A percentile compares a stretch with the other conserved stretches of the same genome.
phyloP scores from a whole-genome alignment of 2,329 filamentous ascomycete species.

The Apiospora arundinis region DNA sequence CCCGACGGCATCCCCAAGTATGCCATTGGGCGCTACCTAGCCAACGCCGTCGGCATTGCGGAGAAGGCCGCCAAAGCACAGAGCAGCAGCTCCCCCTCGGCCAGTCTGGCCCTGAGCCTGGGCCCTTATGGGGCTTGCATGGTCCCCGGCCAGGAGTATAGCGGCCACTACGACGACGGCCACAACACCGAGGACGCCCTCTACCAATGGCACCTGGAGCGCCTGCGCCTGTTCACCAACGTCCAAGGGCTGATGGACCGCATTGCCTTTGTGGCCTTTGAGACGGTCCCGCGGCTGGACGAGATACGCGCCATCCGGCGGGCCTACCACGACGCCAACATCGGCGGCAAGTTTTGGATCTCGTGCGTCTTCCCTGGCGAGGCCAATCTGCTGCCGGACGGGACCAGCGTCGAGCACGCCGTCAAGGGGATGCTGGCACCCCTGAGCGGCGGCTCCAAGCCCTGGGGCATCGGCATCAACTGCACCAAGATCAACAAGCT shows the following conservation, averaged over 20 bases:
- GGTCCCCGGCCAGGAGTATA: conserved; percentile 70
- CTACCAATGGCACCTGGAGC: conserved; percentile 61
- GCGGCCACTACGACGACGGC: conserved; percentile 61
- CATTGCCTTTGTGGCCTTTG: conserved; percentile 64
- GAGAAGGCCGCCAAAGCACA: conserved; percentile 39
- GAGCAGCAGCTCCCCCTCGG: not conserved
- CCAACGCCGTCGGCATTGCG: conserved; percentile 52
- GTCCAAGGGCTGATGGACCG: conserved; percentile 46
- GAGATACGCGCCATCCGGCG: conserved; percentile 64
- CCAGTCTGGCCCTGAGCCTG: conserved; percentile 61
- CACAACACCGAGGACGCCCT: conserved; percentile 53
- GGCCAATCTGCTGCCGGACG: conserved; percentile 61
- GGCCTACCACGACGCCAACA: conserved; percentile 37
- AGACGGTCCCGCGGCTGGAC: conserved; percentile 69
- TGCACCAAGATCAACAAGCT: conserved; percentile 72
- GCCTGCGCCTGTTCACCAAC: conserved; percentile 57
- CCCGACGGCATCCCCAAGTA: conserved; percentile 50
- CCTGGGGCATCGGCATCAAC: conserved; percentile 72
- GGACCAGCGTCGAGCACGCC: conserved; percentile 52
- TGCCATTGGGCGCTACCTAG: conserved; percentile 49
- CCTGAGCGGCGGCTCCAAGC: conserved; percentile 37
- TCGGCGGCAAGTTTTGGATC: conserved; percentile 59
- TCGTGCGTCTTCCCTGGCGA: conserved; percentile 67
- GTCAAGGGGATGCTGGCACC: conserved; percentile 39
- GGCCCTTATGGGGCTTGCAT: conserved; percentile 73